Evolutionary conservation across 75 land plant genomes (phyloP).

Genomic region (Cunninghamia lanceolata): DNA sequence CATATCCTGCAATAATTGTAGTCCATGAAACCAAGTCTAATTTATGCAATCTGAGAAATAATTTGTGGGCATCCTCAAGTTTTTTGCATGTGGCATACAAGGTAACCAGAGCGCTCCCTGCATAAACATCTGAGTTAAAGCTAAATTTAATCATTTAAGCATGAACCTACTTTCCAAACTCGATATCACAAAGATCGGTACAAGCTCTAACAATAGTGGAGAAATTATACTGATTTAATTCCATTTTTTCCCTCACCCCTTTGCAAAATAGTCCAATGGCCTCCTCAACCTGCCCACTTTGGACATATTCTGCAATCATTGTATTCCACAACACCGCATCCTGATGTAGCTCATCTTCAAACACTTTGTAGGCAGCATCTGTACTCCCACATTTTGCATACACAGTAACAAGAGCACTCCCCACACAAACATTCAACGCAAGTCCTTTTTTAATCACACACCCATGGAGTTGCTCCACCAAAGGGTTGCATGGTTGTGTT

Average conservation of each 20-base stretch:
- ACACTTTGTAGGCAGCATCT: constrained; percentile 42
- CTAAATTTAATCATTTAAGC: constrained; percentile 2
- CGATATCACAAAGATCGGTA: neutral
- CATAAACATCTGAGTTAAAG: constrained; percentile 28
- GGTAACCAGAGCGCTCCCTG: constrained; percentile 56
- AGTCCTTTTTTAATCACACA: constrained; percentile 35
- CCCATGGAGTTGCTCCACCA: constrained; percentile 66
- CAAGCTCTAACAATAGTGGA: constrained; percentile 17
- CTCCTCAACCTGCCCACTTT: constrained; percentile 50
- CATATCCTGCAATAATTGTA: constrained; percentile 71
- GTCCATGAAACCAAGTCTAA: constrained; percentile 63
- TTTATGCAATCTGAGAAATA: constrained; percentile 41
- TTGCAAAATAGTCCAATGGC: constrained; percentile 46
- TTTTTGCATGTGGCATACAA: constrained; percentile 78
- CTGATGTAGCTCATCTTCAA: constrained; percentile 32
- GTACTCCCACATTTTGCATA: constrained; percentile 75
- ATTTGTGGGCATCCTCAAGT: constrained; percentile 33
- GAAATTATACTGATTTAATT: constrained; percentile 17
- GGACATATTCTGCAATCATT: constrained; percentile 67
- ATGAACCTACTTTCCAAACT: constrained; percentile 17
- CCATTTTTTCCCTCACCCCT: constrained; percentile 10
- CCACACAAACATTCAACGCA: constrained; percentile 39
- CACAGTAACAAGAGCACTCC: constrained; percentile 63
- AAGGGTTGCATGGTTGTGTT: too few relatives aligned
- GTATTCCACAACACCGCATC: constrained; percentile 71